Conservation (phyloP, 2,329 filamentous ascomycete species). For the Phyllosticta paracitricarpa region DNA sequence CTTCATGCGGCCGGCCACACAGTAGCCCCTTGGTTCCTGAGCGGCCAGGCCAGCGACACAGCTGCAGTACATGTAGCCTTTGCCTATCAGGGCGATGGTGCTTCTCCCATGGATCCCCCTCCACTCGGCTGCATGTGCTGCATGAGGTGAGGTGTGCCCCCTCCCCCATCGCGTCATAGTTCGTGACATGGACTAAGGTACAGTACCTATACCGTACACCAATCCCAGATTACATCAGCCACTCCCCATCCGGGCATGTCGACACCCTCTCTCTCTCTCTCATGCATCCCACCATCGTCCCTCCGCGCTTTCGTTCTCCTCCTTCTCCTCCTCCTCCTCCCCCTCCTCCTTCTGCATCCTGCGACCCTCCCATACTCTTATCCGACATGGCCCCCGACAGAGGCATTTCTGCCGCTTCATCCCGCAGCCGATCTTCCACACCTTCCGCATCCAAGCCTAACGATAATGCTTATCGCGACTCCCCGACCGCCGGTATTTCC, state of each 20-base stretch:
- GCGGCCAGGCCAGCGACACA: too few relatives aligned
- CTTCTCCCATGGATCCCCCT: too few relatives aligned
- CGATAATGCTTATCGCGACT: not conserved
- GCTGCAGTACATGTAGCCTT: too few relatives aligned
- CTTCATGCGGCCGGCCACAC: not conserved
- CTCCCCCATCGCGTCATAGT: not conserved
- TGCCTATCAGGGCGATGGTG: too few relatives aligned
- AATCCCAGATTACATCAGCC: constrained; percentile 5
- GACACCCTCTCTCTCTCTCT: not conserved
- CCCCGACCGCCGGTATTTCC: not conserved
- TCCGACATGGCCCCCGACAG: constrained; percentile 25
- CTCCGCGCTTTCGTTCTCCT: not conserved
- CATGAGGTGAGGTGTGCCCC: too few relatives aligned
- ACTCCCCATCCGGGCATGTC: not conserved
- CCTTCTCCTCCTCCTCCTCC: too few relatives aligned
- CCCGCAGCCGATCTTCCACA: not conserved
- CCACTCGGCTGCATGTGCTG: not conserved
- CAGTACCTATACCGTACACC: too few relatives aligned
- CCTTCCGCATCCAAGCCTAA: not conserved
- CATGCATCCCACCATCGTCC: not conserved
- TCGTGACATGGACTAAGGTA: not conserved
- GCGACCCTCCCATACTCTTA: not conserved
- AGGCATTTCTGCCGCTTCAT: constrained; percentile 12
- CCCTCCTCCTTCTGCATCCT: not conserved
- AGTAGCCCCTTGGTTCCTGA: not conserved